Conservation (phyloP, 164 flowering plant genomes). For the Kingdonia uniflora region DNA sequence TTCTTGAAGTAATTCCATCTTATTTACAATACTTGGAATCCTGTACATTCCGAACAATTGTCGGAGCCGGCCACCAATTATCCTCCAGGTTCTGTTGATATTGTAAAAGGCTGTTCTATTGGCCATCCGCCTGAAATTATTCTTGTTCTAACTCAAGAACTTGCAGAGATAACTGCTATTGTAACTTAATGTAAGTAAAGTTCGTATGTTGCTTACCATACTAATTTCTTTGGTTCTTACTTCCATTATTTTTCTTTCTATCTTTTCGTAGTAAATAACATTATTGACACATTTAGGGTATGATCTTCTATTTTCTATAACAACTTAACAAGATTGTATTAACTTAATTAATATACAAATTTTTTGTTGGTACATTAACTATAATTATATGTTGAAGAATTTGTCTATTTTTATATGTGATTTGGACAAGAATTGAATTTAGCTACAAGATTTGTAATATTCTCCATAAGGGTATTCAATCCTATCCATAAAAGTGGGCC, state of each 20-base stretch:
- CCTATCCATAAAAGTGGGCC: too few relatives aligned
- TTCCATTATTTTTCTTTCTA: slow-evolving; percentile 8
- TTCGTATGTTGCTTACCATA: too few relatives aligned
- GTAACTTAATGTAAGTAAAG: slow-evolving; percentile 60
- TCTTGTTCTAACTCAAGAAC: slow-evolving; percentile 43
- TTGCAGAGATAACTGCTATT: slow-evolving; percentile 37
- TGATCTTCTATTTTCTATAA: too few relatives aligned
- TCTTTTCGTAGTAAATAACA: not conserved
- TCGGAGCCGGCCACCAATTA: slow-evolving; percentile 30
- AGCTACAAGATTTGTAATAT: too few relatives aligned
- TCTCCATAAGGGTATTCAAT: too few relatives aligned
- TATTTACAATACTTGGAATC: slow-evolving; percentile 72
- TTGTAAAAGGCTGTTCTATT: slow-evolving; percentile 61
- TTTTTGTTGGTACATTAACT: too few relatives aligned
- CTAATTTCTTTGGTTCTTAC: not conserved
- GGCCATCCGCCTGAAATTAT: slow-evolving; percentile 90
- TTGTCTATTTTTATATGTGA: too few relatives aligned
- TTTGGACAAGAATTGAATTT: too few relatives aligned
- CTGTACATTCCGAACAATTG: slow-evolving; percentile 30
- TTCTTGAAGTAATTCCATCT: slow-evolving; percentile 73
- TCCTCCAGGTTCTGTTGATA: slow-evolving; percentile 27
- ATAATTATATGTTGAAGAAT: too few relatives aligned
- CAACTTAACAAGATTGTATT: too few relatives aligned
- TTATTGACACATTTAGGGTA: too few relatives aligned
- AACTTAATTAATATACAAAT: too few relatives aligned